Conservation (phyloP, 2,329 filamentous ascomycete species). For the Diaporthe citrichinensis region DNA sequence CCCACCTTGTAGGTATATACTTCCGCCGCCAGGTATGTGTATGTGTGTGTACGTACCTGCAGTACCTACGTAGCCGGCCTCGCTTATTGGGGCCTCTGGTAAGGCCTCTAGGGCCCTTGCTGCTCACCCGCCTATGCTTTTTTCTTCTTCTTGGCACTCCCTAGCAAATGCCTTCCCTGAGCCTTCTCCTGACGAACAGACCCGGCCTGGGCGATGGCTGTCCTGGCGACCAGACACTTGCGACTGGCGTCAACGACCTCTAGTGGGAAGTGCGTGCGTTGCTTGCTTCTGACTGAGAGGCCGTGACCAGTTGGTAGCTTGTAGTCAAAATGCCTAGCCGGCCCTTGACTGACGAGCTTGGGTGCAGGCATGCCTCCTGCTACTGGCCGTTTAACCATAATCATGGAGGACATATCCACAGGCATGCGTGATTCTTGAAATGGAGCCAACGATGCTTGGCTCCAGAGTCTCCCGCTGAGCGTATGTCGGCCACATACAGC, state of each 20-base stretch:
- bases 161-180: background rate
- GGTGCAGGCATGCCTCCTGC: background rate
- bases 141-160: constrained; percentile 7
- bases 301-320: background rate
- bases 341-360: background rate
- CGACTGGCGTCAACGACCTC: constrained; percentile 14
- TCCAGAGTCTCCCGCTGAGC: background rate
- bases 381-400: constrained; percentile 9
- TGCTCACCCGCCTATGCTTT: constrained; percentile 20
- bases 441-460: background rate
- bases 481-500: background rate
- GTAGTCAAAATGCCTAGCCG: background rate
- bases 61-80: background rate
- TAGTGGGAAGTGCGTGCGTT: constrained; percentile 1
- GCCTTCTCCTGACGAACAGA: constrained; percentile 24
- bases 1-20: background rate
- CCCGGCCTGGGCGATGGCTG: constrained; percentile 1
- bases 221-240: constrained; percentile 20
- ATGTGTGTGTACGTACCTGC: constrained; percentile 4
- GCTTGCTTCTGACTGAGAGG: constrained; percentile 6
- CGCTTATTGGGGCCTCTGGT: constrained; percentile 1
- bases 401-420: background rate
- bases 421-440: background rate
- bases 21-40: background rate
- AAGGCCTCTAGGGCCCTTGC: constrained; percentile 5